A percentile compares a stretch with the other conserved stretches of the same genome.
phyloP scores from a whole-genome alignment of 108 stramenopile species.

The Nitzschia sp. region DNA sequence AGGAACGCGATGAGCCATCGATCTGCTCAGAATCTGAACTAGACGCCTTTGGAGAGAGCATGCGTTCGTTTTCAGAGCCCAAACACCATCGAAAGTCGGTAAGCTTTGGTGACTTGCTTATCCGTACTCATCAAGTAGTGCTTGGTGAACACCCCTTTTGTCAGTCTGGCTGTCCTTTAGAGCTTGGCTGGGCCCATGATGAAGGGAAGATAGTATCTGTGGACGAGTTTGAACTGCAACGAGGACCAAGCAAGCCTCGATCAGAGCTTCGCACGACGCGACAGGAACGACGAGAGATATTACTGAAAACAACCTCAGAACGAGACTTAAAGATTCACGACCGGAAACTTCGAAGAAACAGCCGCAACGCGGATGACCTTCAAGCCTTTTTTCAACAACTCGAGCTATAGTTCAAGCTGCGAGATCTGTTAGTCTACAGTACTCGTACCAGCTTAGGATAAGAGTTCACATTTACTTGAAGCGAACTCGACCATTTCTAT shows the following conservation, averaged over 20 bases:
- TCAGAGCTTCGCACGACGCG: background rate
- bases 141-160: slow-evolving; percentile 61
- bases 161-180: slow-evolving; percentile 46
- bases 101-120: slow-evolving; percentile 35
- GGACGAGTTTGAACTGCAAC: slow-evolving; percentile 22
- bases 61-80: background rate
- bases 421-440: no score
- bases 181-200: slow-evolving; percentile 42
- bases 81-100: slow-evolving; percentile 12
- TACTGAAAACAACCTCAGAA: background rate
- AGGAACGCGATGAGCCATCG: background rate
- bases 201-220: slow-evolving; percentile 1
- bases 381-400: background rate
- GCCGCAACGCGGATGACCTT: background rate
- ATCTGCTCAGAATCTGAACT: no score
- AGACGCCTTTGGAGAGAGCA: no score
- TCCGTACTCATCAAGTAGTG: slow-evolving; percentile 36
- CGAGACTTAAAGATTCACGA: background rate
- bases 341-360: background rate
- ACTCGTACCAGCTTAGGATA: no score
- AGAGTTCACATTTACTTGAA: no score
- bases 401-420: background rate
- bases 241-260: background rate
- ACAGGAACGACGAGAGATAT: background rate
- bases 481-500: no score